Evolutionary conservation across 78 protist genomes (phyloP).

Genomic region (Dictyostelium citrinum): DNA sequence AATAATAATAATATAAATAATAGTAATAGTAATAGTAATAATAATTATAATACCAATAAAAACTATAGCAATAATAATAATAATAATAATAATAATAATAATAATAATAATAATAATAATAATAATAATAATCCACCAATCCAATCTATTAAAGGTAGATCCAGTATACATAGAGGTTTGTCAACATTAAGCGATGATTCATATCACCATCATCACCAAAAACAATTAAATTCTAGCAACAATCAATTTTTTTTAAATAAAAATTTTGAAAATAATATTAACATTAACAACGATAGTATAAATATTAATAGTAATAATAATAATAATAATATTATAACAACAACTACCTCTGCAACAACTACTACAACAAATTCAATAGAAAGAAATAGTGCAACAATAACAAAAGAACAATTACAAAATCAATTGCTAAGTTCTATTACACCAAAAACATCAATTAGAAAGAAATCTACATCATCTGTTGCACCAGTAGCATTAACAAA

Average conservation of each 20-base stretch:
- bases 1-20: not conserved
- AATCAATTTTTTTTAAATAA: not conserved
- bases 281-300: not conserved
- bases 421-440: not conserved
- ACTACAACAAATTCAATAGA: not conserved
- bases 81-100: not conserved
- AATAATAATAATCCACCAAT: not conserved
- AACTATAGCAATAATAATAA: not conserved
- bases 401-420: not conserved
- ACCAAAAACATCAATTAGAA: not conserved
- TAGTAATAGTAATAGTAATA: not conserved
- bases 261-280: not conserved
- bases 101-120: not conserved
- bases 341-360: not conserved
- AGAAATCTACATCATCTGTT: not conserved
- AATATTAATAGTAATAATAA: not conserved
- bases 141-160: not conserved
- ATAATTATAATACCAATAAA: not conserved
- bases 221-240: not conserved
- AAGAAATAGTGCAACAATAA: not conserved
- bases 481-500: not conserved
- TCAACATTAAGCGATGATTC: constrained; percentile 6
- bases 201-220: constrained; percentile 15
- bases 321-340: not conserved
- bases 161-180: not conserved